These are phyloP conservation scores for Xylariaceae sp. DNA, from an alignment of 2,329 filamentous ascomycete species.

Conservation along the genomic window DNA sequence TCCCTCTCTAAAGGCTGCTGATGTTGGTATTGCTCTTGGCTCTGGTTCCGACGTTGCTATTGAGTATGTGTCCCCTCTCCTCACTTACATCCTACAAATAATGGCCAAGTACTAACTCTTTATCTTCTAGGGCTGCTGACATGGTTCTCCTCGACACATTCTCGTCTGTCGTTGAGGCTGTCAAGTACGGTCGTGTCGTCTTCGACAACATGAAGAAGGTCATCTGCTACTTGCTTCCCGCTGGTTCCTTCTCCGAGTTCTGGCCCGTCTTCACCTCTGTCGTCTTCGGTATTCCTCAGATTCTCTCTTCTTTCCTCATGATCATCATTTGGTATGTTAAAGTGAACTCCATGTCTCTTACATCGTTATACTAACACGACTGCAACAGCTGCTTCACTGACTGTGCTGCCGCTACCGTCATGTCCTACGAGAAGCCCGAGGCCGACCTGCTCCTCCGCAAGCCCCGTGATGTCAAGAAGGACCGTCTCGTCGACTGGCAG, in stretches of 20 bases:
- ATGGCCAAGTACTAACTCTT: neutral
- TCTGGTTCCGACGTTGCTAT: conserved; percentile 79
- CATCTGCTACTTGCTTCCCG: conserved; percentile 67
- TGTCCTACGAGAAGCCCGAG: conserved; percentile 73
- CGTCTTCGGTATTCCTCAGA: conserved; percentile 66
- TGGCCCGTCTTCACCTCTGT: conserved; percentile 72
- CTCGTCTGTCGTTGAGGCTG: conserved; percentile 64
- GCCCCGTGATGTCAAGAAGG: conserved; percentile 62
- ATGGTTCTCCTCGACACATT: conserved; percentile 78
- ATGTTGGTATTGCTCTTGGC: conserved; percentile 77
- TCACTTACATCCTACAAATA: too few species aligned
- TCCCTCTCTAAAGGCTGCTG: conserved; percentile 71
- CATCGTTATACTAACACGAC: neutral
- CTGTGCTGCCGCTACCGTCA: conserved; percentile 63
- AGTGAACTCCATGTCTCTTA: conserved; percentile 18
- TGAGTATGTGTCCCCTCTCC: conserved; percentile 9
- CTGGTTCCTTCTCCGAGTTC: conserved; percentile 70
- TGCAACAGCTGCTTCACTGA: conserved; percentile 64
- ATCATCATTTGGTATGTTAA: conserved; percentile 53
- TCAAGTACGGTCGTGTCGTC: conserved; percentile 68
- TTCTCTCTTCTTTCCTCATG: conserved; percentile 69
- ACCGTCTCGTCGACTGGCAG: conserved; percentile 67
- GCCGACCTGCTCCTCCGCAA: conserved; percentile 66
- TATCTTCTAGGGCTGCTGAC: conserved; percentile 57
- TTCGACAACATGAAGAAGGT: conserved; percentile 77